Percentiles rank a stretch among this genome's conserved stretches.
Conservation (phyloP, 192 early-diverging fungal species). For the Backusella luteola region DNA sequence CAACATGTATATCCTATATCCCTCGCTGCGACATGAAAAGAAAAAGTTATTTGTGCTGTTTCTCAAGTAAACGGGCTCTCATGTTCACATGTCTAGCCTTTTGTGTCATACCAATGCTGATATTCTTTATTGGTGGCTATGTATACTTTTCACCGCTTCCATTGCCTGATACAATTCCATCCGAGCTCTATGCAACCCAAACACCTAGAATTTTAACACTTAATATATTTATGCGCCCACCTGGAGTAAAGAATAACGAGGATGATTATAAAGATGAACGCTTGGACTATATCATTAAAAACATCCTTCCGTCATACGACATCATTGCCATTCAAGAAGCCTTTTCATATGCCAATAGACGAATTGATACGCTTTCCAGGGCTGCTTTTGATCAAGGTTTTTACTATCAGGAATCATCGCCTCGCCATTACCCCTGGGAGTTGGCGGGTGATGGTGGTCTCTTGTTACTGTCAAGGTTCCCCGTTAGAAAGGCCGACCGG, state of each 20-base stretch:
- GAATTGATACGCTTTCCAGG: slow-evolving; percentile 52
- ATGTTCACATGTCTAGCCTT: background rate
- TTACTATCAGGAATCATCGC: slow-evolving; percentile 55
- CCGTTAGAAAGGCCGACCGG: slow-evolving; percentile 54
- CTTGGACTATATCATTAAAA: slow-evolving; percentile 64
- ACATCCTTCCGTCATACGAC: slow-evolving; percentile 66
- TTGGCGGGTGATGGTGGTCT: slow-evolving; percentile 73
- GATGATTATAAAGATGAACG: slow-evolving; percentile 78
- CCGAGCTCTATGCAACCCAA: background rate
- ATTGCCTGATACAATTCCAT: background rate
- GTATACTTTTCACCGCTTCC: background rate
- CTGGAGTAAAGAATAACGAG: slow-evolving; percentile 65
- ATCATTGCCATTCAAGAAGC: slow-evolving; percentile 82
- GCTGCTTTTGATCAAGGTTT: slow-evolving; percentile 71
- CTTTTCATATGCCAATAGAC: slow-evolving; percentile 67
- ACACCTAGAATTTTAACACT: slow-evolving; percentile 55
- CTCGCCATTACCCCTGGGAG: slow-evolving; percentile 58
- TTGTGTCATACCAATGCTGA: background rate
- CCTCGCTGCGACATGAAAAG: background rate
- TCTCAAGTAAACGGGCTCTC: background rate
- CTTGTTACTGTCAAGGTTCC: slow-evolving; percentile 67
- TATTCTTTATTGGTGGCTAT: slow-evolving; percentile 6
- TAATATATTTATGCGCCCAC: slow-evolving; percentile 75
- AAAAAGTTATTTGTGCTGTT: background rate
- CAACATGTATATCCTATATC: background rate